A percentile compares a stretch with the other conserved stretches of the same genome.
Conservation (phyloP, 139 green algal genomes). For the Ettlia oleoabundans region DNA sequence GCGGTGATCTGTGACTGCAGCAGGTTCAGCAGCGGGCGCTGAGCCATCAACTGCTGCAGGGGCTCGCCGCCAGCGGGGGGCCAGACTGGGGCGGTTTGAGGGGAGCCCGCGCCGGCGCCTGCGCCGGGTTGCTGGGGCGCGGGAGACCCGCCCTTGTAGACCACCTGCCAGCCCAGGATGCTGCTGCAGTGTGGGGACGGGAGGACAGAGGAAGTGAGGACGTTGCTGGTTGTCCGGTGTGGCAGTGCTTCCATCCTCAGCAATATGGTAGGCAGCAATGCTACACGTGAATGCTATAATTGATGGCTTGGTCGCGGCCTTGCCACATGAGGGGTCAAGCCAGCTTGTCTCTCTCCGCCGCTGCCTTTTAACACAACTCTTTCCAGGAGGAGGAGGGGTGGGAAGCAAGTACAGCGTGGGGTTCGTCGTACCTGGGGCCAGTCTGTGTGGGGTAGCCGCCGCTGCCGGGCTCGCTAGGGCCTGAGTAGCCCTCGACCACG, state of each 20-base stretch:
- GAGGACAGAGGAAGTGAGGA: background rate
- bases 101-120: too few species aligned
- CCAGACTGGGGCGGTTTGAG: background rate
- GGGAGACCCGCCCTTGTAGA: background rate
- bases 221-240: too few species aligned
- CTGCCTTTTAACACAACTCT: too few species aligned
- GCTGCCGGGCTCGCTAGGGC: background rate
- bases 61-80: background rate
- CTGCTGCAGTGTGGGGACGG: background rate
- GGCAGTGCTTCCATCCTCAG: background rate
- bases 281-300: too few species aligned
- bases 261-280: too few species aligned
- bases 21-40: constrained; percentile 9
- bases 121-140: background rate
- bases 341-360: too few species aligned
- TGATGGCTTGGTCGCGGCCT: too few species aligned
- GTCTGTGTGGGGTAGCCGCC: too few species aligned
- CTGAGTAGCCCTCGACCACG: background rate
- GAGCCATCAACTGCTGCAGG: constrained; percentile 18
- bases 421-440: background rate
- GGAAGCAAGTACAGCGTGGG: too few species aligned
- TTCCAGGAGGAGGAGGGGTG: too few species aligned
- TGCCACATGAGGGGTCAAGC: too few species aligned
- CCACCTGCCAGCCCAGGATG: constrained; percentile 9
- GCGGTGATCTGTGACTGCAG: constrained; percentile 8